These are phyloP conservation scores for Cutaneotrichosporon mucoides DNA, from an alignment of 1,284 basidiomycete genomes.

Conservation along the genomic window DNA sequence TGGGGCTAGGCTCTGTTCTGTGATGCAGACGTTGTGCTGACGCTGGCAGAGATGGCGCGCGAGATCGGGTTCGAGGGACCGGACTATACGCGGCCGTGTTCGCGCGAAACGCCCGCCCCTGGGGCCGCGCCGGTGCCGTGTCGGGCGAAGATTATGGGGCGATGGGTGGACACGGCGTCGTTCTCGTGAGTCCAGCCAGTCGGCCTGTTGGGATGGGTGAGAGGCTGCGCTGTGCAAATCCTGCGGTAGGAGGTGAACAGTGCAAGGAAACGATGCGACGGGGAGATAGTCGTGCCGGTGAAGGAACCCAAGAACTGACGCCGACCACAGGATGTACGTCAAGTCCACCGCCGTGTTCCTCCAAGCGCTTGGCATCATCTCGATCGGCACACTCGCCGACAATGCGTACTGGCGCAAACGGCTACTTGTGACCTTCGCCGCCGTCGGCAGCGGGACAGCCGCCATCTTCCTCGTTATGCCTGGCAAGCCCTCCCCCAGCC, in stretches of 20 bases:
- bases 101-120: conserved; percentile 7
- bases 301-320: too few relatives aligned
- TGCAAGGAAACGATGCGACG: too few relatives aligned
- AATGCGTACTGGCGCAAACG: conserved; percentile 71
- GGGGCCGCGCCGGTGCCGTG: conserved; percentile 26
- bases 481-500: conserved; percentile 61
- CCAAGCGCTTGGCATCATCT: conserved; percentile 84
- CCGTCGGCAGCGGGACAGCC: conserved; percentile 62
- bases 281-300: too few relatives aligned
- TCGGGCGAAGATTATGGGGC: conserved; percentile 50
- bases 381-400: conserved; percentile 82
- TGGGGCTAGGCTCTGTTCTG: too few relatives aligned
- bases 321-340: too few relatives aligned
- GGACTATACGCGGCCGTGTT: conserved; percentile 31
- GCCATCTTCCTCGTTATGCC: conserved; percentile 68
- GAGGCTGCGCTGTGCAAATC: too few relatives aligned
- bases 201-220: background rate
- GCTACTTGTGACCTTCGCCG: conserved; percentile 69
- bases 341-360: conserved; percentile 78
- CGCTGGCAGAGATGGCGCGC: conserved; percentile 39
- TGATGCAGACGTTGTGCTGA: too few relatives aligned
- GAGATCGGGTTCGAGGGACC: conserved; percentile 41
- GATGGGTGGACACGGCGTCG: conserved; percentile 79
- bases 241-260: too few relatives aligned
- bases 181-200: conserved; percentile 62